phyloP scores from a whole-genome alignment of 495 filamentous ascomycete species.

The Penicillium chermesinum region DNA sequence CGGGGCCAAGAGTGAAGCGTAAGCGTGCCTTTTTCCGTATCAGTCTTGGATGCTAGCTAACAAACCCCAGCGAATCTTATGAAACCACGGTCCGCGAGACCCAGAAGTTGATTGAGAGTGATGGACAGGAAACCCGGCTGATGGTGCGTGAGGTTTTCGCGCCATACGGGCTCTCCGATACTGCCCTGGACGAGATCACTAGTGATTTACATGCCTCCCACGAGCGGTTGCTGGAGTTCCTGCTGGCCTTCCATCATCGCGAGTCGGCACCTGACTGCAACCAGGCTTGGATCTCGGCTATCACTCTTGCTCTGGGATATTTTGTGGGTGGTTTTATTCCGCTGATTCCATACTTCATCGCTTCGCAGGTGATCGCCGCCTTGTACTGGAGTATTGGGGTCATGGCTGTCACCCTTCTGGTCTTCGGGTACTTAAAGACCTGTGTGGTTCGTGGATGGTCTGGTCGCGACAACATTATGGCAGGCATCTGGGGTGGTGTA shows the following conservation, averaged over 20 bases:
- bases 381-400: conserved; percentile 63
- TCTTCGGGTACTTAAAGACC: conserved; percentile 70
- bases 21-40: no score
- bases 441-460: conserved; percentile 41
- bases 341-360: conserved; percentile 68
- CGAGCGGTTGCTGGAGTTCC: conserved; percentile 48
- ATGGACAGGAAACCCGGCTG: conserved; percentile 32
- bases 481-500: conserved; percentile 45
- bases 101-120: conserved; percentile 33
- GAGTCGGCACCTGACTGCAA: conserved; percentile 45
- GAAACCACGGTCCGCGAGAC: conserved; percentile 43
- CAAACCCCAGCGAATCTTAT: conserved; percentile 41
- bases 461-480: conserved; percentile 35
- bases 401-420: conserved; percentile 62
- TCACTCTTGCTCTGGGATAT: conserved; percentile 65
- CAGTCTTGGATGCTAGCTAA: no score
- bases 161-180: conserved; percentile 42
- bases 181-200: conserved; percentile 40
- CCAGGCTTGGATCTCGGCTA: conserved; percentile 52
- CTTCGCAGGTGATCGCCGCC: conserved; percentile 50
- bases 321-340: conserved; percentile 69
- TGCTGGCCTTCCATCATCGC: conserved; percentile 54
- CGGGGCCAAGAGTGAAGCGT: conserved; percentile 65
- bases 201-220: conserved; percentile 41
- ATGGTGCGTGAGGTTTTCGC: conserved; percentile 49